phyloP scores from a whole-genome alignment of 2,329 filamentous ascomycete species.

The Shiraia sp. region DNA sequence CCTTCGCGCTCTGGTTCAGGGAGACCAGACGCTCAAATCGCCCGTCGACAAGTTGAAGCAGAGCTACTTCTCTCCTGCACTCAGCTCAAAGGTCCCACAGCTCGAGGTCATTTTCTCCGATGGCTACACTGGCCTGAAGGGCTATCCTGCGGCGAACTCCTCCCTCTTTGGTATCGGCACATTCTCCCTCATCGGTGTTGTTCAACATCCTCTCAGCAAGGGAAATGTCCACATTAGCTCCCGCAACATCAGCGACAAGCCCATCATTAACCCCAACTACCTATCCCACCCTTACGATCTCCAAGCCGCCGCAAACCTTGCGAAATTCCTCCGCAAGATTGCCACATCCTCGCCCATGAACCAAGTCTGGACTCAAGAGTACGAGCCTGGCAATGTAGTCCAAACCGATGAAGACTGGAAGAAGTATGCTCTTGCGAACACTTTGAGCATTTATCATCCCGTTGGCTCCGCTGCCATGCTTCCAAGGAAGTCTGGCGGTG shows the following conservation, averaged over 20 bases:
- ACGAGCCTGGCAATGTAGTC: conserved; percentile 30
- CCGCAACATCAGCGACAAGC: conserved; percentile 24
- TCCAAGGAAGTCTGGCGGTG: conserved; percentile 25
- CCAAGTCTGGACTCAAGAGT: conserved; percentile 34
- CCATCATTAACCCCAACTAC: conserved; percentile 36
- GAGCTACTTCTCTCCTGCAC: conserved; percentile 40
- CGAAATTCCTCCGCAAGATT: conserved; percentile 33
- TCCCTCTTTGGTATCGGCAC: conserved; percentile 32
- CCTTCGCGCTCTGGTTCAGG: conserved; percentile 40
- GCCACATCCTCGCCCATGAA: conserved; percentile 29
- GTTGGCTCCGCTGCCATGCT: conserved; percentile 43
- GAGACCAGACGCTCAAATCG: conserved; percentile 14
- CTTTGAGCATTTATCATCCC: conserved; percentile 36
- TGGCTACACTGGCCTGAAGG: conserved; percentile 50
- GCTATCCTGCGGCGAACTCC: conserved; percentile 33
- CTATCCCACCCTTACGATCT: conserved; percentile 33
- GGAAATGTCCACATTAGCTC: conserved; percentile 31
- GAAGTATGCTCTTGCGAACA: conserved; percentile 19
- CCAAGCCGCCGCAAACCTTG: conserved; percentile 19
- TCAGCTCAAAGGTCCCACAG: conserved; percentile 43
- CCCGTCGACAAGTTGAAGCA: conserved; percentile 24
- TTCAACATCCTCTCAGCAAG: conserved; percentile 41
- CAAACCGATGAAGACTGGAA: conserved; percentile 33
- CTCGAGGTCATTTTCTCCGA: conserved; percentile 52
- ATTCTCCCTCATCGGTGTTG: conserved; percentile 39